Evolutionary conservation across 345 rosid species (phyloP), one percentile per base, ranked within the genome.

Genomic region (Acer saccharum): DNA sequence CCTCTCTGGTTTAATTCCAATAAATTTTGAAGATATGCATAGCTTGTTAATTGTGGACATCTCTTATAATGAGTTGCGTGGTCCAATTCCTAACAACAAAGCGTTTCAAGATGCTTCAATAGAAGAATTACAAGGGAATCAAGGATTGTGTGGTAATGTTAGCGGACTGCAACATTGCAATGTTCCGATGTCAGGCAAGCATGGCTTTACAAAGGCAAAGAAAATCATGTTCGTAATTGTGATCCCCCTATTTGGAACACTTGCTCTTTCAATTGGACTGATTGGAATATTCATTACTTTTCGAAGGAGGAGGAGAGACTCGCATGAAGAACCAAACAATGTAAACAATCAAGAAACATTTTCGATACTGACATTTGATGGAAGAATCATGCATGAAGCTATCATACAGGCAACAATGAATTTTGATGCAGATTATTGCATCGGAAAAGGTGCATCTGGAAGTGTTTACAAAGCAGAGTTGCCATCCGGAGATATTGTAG

Each of bases 1-100:
- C 39, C 78, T 85, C 11, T 69, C n/a, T 6, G 80, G 82, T 46
- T 27, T 79, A 27, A 74, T 85, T 65, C 87, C 87, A 5, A 10
- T 7, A 6, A 13, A 75, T 23, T 54, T 82, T 29, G 5, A 25
- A 18, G 25, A 76, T n/a, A 52, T 85, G 85, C 41, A 20, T 35
- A 50, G 80, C 46, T 69, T 82, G 80, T 2, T 72, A 13, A 35
- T 44, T 16, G 55, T 77, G 27, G 60, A 84, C 32, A 23, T 82
- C n/a, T 84, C 87, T 16, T 9, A 82, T 43, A 85, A 85, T 48
- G 32, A 69, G 12, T 74, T 83, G 17, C 73, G 63, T 20, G 86
- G 83, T 12, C 77, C 79, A 23, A n/a, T 80, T 60, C 86, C 86
- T 52, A 75, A 77, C 16, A 80, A 6, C 77, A 70, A 70, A 5